phyloP scores from a whole-genome alignment of 2,329 filamentous ascomycete species.

The Epichloe brachyelytri region DNA sequence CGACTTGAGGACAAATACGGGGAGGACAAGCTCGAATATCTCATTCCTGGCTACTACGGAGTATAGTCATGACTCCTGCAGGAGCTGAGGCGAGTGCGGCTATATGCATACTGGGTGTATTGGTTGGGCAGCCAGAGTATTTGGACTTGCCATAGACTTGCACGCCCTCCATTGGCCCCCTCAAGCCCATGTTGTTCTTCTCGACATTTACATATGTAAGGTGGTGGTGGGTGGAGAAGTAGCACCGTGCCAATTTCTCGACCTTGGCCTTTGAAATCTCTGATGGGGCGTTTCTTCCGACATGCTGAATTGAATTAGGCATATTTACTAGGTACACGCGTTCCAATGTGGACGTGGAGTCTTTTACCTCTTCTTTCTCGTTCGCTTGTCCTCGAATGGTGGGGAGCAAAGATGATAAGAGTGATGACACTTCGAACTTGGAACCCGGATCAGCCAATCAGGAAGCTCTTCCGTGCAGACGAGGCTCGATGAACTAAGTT shows the following conservation, averaged over 20 bases:
- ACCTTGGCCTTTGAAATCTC: too few species aligned
- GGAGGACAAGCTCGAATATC: too few species aligned
- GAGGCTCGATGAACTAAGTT: not conserved
- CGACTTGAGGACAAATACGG: too few species aligned
- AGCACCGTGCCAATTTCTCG: too few species aligned
- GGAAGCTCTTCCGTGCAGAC: not conserved
- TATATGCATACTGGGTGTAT: conserved; percentile 1
- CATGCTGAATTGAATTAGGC: too few species aligned
- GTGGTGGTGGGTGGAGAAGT: not conserved
- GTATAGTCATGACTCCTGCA: not conserved
- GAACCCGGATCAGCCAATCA: not conserved
- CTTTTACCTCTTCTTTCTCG: not conserved
- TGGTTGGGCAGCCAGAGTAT: not conserved
- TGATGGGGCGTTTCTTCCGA: too few species aligned
- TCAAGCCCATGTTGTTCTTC: not conserved
- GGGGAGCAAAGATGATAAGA: not conserved
- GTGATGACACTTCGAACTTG: too few species aligned
- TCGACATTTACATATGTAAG: not conserved
- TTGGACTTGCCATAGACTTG: not conserved
- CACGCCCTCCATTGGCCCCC: not conserved
- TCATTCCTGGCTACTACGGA: too few species aligned
- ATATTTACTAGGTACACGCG: too few species aligned
- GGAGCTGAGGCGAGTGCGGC: conserved; percentile 4
- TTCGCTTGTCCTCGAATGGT: not conserved
- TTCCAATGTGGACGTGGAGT: not conserved